Conservation (phyloP, 257 asterid genomes). For the Primulina tabacum region DNA sequence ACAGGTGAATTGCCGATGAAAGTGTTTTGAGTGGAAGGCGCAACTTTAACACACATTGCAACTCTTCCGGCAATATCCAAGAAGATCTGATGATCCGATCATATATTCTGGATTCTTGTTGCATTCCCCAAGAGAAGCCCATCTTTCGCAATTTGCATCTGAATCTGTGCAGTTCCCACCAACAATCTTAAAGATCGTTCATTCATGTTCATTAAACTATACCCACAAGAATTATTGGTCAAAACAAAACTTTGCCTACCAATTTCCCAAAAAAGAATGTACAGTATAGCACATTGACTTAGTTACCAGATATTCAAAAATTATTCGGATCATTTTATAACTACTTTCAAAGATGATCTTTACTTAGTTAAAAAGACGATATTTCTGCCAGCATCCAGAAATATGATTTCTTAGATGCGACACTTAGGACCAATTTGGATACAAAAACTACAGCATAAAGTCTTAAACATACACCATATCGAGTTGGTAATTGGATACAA, state of each 20-base stretch:
- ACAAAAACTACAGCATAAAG: background rate
- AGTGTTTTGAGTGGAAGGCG: background rate
- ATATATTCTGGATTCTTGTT: conserved; percentile 82
- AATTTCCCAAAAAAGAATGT: no score
- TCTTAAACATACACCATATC: background rate
- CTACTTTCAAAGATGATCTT: no score
- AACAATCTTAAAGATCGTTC: conserved; percentile 22
- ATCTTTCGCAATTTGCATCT: conserved; percentile 61
- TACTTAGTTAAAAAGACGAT: no score
- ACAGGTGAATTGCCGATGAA: background rate
- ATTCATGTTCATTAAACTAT: no score
- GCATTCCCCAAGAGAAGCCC: conserved; percentile 98
- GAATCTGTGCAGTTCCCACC: conserved; percentile 55
- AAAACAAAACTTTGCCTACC: no score
- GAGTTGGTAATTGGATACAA: background rate
- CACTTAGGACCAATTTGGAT: background rate
- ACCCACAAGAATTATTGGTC: no score
- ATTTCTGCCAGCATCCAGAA: no score
- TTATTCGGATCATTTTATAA: no score
- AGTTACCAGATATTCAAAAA: no score
- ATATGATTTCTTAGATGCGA: background rate
- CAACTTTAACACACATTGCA: conserved; percentile 65
- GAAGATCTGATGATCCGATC: conserved; percentile 77
- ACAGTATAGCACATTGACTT: no score
- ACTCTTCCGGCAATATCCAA: conserved; percentile 86